A percentile compares a stretch with the other conserved stretches of the same genome.
Conservation (phyloP, 1,284 basidiomycete species). For the Cystobasidium pallidum region DNA sequence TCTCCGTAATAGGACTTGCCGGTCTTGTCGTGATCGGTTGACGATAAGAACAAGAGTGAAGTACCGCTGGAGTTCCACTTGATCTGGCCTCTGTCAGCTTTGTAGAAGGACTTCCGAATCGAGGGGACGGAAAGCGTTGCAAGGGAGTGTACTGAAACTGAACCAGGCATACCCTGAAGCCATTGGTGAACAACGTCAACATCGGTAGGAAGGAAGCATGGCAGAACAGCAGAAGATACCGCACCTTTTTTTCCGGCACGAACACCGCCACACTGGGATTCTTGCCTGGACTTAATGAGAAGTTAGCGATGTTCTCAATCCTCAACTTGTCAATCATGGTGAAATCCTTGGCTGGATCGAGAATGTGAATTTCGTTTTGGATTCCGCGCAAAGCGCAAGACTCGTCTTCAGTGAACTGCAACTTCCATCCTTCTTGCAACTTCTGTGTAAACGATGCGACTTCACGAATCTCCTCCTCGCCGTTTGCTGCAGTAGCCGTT, state of each 20-base stretch:
- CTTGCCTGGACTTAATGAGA: slow-evolving; percentile 76
- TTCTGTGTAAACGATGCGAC: slow-evolving; percentile 82
- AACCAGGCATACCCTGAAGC: slow-evolving; percentile 80
- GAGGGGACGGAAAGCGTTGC: slow-evolving; percentile 66
- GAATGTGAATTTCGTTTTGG: slow-evolving; percentile 84
- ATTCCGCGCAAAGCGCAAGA: slow-evolving; percentile 83
- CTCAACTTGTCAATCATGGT: slow-evolving; percentile 75
- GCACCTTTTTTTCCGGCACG: slow-evolving; percentile 86
- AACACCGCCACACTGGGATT: slow-evolving; percentile 87
- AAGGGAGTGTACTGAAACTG: slow-evolving; percentile 80
- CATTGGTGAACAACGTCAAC: neutral
- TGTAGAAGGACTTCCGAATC: slow-evolving; percentile 87
- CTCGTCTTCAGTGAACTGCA: slow-evolving; percentile 91
- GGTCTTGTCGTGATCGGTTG: slow-evolving; percentile 94
- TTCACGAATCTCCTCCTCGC: slow-evolving; percentile 61
- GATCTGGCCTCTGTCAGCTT: slow-evolving; percentile 88
- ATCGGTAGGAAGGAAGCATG: neutral
- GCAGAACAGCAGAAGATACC: neutral
- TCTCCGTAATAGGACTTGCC: slow-evolving; percentile 99
- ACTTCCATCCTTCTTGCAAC: slow-evolving; percentile 76
- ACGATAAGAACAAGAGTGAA: slow-evolving; percentile 75
- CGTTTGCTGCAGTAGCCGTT: slow-evolving; percentile 49
- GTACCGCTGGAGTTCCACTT: slow-evolving; percentile 94
- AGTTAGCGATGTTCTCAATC: slow-evolving; percentile 76
- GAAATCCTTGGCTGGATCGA: slow-evolving; percentile 72